Base-by-base conservation (phyloP, 805 yeast genomes). In the Kluyveromyces nonfermentans region DNA sequence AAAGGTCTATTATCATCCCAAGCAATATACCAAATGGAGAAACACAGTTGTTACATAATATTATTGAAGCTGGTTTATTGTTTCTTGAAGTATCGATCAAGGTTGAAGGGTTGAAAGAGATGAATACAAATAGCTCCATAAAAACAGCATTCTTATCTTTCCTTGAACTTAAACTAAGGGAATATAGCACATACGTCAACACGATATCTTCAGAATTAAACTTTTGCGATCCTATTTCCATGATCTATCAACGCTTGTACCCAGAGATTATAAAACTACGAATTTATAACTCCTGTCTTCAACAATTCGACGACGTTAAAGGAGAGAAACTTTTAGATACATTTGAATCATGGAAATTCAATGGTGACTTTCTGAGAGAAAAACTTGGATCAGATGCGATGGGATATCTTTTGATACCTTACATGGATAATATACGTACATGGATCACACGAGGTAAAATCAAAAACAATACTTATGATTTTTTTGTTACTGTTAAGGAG, bases 391-490 rank as follows among this genome's bases (percentile, higher is more conserved):
- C 41, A 0, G 51, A 62, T 4, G 63, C 84, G 17, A 74, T 79
- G 43, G 42, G 57, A 3, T 68, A 68, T 25, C 68, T 77, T 3
- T 61, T 74, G 0, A 64, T 64, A 5, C 86, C 95, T 1, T 86
- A 85, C 57, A 71, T 71, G 43, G 77, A 74, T 33, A 68, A 78
- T 25, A 51, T 85, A 4, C 69, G 71, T 33, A 68, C 70, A 35
- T 90, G 97, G 97, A 57, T 87, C 1, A 59, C 76, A 0, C 63
- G 72, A 35, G 97, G 96, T 1, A 77, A 74, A 41, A 56, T 87
- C 14, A 15, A 10, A 28, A 62, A 68, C 2, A 78, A 75, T 44
- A 65, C 64, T 45, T 72, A 71, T 14, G 90, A 82, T 49, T 87
- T 87, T 54, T 89, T 85, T 53, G 75, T 74, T 17, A 48, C 46